Percentiles rank a stretch among this genome's conserved stretches.
Evolutionary conservation across 163 green algal species (phyloP).

Genomic region (Chlamydomonas reinhardtii): DNA sequence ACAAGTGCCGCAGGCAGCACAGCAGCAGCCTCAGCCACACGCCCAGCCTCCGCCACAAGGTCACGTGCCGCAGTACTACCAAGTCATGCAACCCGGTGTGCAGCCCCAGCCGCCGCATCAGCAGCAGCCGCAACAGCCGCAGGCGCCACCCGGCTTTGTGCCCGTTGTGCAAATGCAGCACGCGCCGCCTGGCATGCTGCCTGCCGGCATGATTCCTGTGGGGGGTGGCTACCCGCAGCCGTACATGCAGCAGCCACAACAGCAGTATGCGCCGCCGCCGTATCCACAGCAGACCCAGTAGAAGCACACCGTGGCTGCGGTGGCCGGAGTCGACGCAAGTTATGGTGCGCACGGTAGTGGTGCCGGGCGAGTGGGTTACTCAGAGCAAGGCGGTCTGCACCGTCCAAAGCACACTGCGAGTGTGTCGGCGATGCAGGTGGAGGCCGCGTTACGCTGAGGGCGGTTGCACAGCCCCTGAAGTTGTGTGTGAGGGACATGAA

Average conservation of each 20-base stretch:
- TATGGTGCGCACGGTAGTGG: no score
- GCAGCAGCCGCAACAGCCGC: not conserved
- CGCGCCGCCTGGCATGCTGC: not conserved
- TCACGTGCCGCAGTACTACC: not conserved
- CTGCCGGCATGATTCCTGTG: not conserved
- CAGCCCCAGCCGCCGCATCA: not conserved
- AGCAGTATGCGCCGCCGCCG: not conserved
- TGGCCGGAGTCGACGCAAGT: no score
- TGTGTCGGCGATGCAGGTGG: no score
- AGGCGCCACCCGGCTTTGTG: not conserved
- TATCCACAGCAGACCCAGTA: no score
- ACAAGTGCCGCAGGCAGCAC: not conserved
- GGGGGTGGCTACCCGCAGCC: not conserved
- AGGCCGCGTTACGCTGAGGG: no score
- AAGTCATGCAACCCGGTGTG: not conserved
- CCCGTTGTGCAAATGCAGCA: constrained; percentile 6
- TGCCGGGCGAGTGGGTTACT: no score
- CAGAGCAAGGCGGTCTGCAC: no score
- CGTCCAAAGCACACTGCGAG: no score
- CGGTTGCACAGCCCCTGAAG: no score
- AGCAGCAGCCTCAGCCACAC: not conserved
- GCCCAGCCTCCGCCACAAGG: not conserved
- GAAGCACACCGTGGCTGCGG: no score
- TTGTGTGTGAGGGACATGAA: no score
- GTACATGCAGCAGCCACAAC: not conserved